These are phyloP conservation scores for Candida palmyrensis DNA, from an alignment of 805 yeast genomes.

Conservation along the genomic window DNA sequence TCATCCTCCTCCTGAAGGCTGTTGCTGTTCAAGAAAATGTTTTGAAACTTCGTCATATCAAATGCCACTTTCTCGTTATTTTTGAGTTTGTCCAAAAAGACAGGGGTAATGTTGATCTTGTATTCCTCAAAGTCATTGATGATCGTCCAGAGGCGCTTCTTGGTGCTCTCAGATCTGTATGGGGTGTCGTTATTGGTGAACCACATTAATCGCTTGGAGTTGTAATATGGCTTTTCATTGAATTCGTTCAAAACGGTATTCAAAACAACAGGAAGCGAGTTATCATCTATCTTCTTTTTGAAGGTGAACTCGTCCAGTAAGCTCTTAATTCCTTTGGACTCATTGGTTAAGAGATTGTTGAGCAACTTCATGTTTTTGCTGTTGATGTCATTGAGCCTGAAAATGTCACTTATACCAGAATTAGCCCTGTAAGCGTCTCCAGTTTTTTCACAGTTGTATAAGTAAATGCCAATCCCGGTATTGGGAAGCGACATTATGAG, in stretches of 20 bases:
- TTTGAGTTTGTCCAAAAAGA: constrained; percentile 41
- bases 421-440: constrained; percentile 22
- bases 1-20: constrained; percentile 4
- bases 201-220: constrained; percentile 57
- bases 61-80: constrained; percentile 20
- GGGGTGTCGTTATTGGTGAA: constrained; percentile 79
- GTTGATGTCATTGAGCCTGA: constrained; percentile 52
- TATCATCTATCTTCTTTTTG: constrained; percentile 8
- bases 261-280: constrained; percentile 37
- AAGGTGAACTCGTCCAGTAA: constrained; percentile 7
- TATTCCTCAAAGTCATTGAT: constrained; percentile 56
- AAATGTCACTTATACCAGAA: constrained; percentile 43
- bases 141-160: constrained; percentile 48
- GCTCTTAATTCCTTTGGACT: constrained; percentile 13
- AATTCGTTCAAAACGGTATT: constrained; percentile 54
- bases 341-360: constrained; percentile 47
- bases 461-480: constrained; percentile 71
- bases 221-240: constrained; percentile 40
- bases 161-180: constrained; percentile 36
- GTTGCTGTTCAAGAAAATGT: constrained; percentile 44
- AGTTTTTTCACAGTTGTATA: constrained; percentile 45
- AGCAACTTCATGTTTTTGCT: constrained; percentile 52
- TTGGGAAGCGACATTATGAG: constrained; percentile 59
- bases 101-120: constrained; percentile 54
- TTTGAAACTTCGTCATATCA: constrained; percentile 44